phyloP scores from a whole-genome alignment of 2,329 filamentous ascomycete species.

The Aspergillus sojae region DNA sequence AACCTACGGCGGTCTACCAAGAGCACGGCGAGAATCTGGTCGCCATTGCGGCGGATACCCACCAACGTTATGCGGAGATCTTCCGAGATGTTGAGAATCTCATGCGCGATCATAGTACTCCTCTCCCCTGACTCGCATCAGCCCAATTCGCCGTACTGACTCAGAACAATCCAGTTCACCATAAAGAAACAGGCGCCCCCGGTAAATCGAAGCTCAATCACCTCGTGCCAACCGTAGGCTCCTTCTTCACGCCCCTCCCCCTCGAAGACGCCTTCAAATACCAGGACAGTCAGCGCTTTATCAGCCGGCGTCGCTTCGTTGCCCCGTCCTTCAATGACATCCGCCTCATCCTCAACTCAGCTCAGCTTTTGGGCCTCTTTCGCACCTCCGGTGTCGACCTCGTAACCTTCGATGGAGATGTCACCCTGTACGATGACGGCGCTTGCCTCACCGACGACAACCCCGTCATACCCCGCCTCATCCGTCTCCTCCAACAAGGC shows the following conservation, averaged over 20 bases:
- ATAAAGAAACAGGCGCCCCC: conserved; percentile 66
- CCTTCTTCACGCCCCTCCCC: conserved; percentile 86
- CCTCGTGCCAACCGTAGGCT: conserved; percentile 87
- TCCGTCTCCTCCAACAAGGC: conserved; percentile 73
- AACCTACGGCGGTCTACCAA: conserved; percentile 85
- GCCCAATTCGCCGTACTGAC: neutral
- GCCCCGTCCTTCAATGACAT: conserved; percentile 97
- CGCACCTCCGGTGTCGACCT: conserved; percentile 73
- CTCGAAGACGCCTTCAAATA: conserved; percentile 89
- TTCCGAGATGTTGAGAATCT: conserved; percentile 90
- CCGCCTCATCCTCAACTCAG: conserved; percentile 88
- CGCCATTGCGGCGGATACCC: conserved; percentile 77
- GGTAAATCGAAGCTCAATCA: conserved; percentile 88
- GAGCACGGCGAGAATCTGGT: conserved; percentile 64
- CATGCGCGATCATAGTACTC: conserved; percentile 85
- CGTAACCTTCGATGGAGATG: conserved; percentile 95
- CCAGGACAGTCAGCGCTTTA: conserved; percentile 82
- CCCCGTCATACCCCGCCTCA: conserved; percentile 70
- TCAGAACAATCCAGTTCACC: conserved; percentile 57
- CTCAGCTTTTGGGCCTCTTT: conserved; percentile 90
- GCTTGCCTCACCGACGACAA: conserved; percentile 74
- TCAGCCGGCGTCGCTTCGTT: conserved; percentile 89
- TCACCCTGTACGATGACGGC: conserved; percentile 92
- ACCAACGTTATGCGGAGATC: conserved; percentile 90
- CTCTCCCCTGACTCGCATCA: neutral